Conservation (phyloP, 805 yeast species). For the Brettanomyces bruxellensis region DNA sequence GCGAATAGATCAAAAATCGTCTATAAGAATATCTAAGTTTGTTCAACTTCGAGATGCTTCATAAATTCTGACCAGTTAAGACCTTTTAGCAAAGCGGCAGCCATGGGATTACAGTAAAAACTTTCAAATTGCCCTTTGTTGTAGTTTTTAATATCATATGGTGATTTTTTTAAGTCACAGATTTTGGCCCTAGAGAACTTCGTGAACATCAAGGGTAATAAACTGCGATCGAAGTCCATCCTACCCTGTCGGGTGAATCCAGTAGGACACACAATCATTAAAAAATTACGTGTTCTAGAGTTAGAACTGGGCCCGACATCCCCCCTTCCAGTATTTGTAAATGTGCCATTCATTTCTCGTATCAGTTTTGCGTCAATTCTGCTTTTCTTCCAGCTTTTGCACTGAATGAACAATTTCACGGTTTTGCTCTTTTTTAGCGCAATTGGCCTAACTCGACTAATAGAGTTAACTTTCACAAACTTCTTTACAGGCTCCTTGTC, state of each 20-base stretch:
- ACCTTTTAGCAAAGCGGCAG: constrained; percentile 28
- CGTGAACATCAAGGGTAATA: constrained; percentile 36
- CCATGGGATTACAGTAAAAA: constrained; percentile 29
- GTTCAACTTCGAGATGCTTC: constrained; percentile 2
- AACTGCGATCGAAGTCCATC: constrained; percentile 33
- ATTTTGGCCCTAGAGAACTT: constrained; percentile 28
- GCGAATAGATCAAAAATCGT: background rate
- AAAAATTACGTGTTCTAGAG: constrained; percentile 12
- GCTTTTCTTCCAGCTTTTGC: constrained; percentile 36
- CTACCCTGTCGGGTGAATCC: constrained; percentile 39
- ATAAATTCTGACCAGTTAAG: constrained; percentile 23
- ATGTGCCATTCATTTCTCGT: constrained; percentile 48
- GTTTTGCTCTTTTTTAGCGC: constrained; percentile 15
- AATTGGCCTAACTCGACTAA: constrained; percentile 18
- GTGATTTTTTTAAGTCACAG: constrained; percentile 6
- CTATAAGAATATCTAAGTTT: background rate
- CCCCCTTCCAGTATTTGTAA: constrained; percentile 14
- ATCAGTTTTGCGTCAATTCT: constrained; percentile 37
- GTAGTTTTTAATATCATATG: constrained; percentile 31
- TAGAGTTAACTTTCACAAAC: constrained; percentile 17
- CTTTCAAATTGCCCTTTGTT: constrained; percentile 27
- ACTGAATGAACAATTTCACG: constrained; percentile 41
- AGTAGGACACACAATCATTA: constrained; percentile 39
- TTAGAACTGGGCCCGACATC: constrained; percentile 1
- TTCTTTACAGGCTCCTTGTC: constrained; percentile 1